These are phyloP conservation scores for Botrytis sinoallii DNA, from an alignment of 2,329 filamentous ascomycete species.

Conservation along the genomic window DNA sequence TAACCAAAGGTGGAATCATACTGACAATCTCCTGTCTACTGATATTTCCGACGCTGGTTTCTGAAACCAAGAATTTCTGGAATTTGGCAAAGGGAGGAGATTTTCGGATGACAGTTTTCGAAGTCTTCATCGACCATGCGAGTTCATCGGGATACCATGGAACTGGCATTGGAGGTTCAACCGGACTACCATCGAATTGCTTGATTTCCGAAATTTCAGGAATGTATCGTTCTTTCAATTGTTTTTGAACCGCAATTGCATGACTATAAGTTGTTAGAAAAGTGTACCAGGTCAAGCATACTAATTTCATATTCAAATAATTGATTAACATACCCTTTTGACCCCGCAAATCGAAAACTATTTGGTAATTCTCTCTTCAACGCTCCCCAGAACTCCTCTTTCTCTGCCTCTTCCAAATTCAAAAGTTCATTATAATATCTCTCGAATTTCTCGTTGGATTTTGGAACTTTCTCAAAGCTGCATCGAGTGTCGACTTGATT, in stretches of 20 bases:
- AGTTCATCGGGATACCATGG: constrained; percentile 93
- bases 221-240: constrained; percentile 83
- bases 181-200: constrained; percentile 74
- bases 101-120: constrained; percentile 91
- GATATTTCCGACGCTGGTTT: constrained; percentile 96
- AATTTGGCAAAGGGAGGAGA: constrained; percentile 93
- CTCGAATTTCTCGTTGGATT: constrained; percentile 82
- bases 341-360: constrained; percentile 96
- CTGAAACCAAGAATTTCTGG: constrained; percentile 95
- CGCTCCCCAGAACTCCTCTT: constrained; percentile 76
- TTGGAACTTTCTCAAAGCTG: constrained; percentile 57
- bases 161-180: constrained; percentile 78
- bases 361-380: constrained; percentile 86
- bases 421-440: constrained; percentile 79
- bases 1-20: constrained; percentile 95
- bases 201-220: constrained; percentile 84
- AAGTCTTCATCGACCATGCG: constrained; percentile 97
- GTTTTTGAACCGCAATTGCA: constrained; percentile 86
- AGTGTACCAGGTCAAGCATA: constrained; percentile 1
- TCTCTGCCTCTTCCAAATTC: constrained; percentile 74
- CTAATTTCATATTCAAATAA: not conserved
- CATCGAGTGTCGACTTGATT: constrained; percentile 44
- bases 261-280: constrained; percentile 54
- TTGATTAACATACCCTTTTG: constrained; percentile 65
- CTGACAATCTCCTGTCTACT: constrained; percentile 96